A percentile compares a stretch with the other conserved stretches of the same genome.
phyloP scores from a whole-genome alignment of 441 rosid genomes.

The Geranium incanum region DNA sequence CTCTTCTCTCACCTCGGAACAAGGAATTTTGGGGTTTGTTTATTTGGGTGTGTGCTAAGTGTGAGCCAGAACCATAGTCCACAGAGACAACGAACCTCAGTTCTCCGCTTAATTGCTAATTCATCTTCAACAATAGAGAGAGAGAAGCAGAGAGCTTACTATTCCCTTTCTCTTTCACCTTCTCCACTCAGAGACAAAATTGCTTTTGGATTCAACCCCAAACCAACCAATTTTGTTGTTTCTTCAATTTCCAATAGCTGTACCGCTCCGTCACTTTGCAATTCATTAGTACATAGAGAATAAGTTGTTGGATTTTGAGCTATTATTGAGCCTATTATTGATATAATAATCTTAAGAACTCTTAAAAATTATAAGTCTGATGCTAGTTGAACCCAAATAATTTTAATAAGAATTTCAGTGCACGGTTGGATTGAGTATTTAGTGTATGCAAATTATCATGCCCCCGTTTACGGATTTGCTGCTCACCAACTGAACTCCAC shows the following conservation, averaged over 20 bases:
- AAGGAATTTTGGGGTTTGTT: no score
- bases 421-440: neutral
- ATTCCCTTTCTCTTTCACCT: slow-evolving; percentile 24
- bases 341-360: no score
- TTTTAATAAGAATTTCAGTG: neutral
- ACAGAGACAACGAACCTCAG: slow-evolving; percentile 9
- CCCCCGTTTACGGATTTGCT: neutral
- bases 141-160: slow-evolving; percentile 28
- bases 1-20: no score
- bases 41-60: no score
- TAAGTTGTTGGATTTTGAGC: no score
- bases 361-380: no score
- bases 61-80: no score
- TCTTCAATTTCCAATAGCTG: slow-evolving; percentile 22
- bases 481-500: no score
- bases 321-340: no score
- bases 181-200: slow-evolving; percentile 23
- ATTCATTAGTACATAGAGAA: slow-evolving; percentile 33
- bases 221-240: slow-evolving; percentile 26
- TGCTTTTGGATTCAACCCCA: slow-evolving; percentile 14
- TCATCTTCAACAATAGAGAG: slow-evolving; percentile 7
- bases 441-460: neutral
- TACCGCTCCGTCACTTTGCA: slow-evolving; percentile 31
- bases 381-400: no score
- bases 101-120: slow-evolving; percentile 26